Evolutionary conservation across 345 rosid genomes (phyloP).

Genomic region (Acer campestre): DNA sequence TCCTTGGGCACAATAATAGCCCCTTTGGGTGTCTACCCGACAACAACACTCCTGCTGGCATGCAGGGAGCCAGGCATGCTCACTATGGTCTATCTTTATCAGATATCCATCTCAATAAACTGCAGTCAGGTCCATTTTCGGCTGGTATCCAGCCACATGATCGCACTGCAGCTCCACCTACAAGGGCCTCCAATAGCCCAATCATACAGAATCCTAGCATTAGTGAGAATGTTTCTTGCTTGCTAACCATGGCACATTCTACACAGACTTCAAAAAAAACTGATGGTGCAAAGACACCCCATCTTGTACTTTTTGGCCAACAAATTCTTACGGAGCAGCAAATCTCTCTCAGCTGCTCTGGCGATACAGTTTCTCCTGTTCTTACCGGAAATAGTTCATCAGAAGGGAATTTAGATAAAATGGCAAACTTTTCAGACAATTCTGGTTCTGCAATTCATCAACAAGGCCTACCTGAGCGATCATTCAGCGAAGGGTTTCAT

Average conservation of each 20-base stretch:
- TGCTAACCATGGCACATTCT: conserved; percentile 50
- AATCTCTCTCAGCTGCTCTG: conserved; percentile 45
- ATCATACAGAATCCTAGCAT: conserved; percentile 39
- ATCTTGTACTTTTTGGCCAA: conserved; percentile 62
- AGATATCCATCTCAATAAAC: conserved; percentile 60
- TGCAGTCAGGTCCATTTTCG: conserved; percentile 43
- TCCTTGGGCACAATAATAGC: conserved; percentile 51
- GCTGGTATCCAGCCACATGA: conserved; percentile 39
- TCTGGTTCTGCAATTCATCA: conserved; percentile 40
- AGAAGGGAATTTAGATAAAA: conserved; percentile 40
- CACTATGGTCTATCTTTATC: conserved; percentile 56
- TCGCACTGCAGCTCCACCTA: conserved; percentile 35
- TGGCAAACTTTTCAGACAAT: conserved; percentile 30
- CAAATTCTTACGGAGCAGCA: conserved; percentile 54
- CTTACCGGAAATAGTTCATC: conserved; percentile 34
- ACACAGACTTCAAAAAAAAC: conserved; percentile 39
- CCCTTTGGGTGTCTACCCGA: conserved; percentile 57
- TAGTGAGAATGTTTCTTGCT: conserved; percentile 44
- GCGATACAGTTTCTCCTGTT: conserved; percentile 36
- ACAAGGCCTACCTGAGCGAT: conserved; percentile 33
- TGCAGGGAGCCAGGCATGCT: conserved; percentile 98
- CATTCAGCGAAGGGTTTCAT: conserved; percentile 35
- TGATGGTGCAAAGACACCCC: conserved; percentile 38
- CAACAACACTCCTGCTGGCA: conserved; percentile 73
- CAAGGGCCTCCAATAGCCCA: conserved; percentile 33